These are phyloP conservation scores for Ustilago shanxiensis DNA, from an alignment of 1,284 basidiomycete genomes.

Conservation along the genomic window DNA sequence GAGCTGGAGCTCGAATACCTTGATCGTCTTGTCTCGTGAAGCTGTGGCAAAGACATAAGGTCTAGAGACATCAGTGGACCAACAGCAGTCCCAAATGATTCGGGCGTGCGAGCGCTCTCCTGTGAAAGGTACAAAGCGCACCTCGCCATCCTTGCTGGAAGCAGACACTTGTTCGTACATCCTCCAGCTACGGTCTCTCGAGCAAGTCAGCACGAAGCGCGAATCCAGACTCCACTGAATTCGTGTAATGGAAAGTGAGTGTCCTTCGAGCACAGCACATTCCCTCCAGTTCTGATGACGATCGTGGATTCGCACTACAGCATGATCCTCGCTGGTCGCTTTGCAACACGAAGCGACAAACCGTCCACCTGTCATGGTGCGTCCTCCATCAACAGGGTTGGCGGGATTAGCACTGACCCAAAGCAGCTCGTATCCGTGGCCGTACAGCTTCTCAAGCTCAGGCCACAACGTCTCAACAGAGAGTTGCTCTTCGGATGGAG, in stretches of 20 bases:
- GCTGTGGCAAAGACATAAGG: conserved; percentile 85
- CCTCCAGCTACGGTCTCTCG: conserved; percentile 92
- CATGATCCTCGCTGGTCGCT: conserved; percentile 87
- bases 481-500: conserved; percentile 76
- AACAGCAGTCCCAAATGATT: conserved; percentile 95
- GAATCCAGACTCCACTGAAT: conserved; percentile 90
- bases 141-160: conserved; percentile 3
- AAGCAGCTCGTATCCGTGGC: conserved; percentile 93
- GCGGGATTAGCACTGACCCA: conserved; percentile 43
- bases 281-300: conserved; percentile 76
- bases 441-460: conserved; percentile 94
- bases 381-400: conserved; percentile 24
- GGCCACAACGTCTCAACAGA: conserved; percentile 92
- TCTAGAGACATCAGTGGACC: conserved; percentile 74
- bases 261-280: conserved; percentile 82
- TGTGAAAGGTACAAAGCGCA: conserved; percentile 43
- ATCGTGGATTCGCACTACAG: conserved; percentile 86
- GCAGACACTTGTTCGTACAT: conserved; percentile 75
- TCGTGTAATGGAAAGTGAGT: conserved; percentile 88
- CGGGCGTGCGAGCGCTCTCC: conserved; percentile 84
- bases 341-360: conserved; percentile 93
- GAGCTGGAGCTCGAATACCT: conserved; percentile 45
- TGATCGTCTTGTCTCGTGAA: conserved; percentile 92
- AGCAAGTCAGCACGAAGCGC: conserved; percentile 82
- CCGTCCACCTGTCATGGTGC: conserved; percentile 71